These are phyloP conservation scores for Aurifilum marmelostoma DNA, from an alignment of 2,329 filamentous ascomycete genomes.

Conservation along the genomic window DNA sequence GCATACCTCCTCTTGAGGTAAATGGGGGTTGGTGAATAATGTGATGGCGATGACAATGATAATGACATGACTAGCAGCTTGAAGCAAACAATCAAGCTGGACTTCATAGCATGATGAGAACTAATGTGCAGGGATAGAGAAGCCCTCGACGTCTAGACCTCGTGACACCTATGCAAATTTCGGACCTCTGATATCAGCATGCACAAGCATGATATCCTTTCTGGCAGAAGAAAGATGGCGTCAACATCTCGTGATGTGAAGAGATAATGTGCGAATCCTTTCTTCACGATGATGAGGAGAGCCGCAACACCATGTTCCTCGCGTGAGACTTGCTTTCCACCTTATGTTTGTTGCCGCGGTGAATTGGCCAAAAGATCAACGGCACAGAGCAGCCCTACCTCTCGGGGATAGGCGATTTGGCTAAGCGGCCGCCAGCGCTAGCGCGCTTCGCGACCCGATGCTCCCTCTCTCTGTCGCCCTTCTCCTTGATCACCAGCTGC, in stretches of 20 bases:
- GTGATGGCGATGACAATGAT: slow-evolving; percentile 1
- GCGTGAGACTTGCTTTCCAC: slow-evolving; percentile 2
- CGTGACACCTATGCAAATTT: neutral
- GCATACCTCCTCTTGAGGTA: slow-evolving; percentile 4
- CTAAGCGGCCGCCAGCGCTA: slow-evolving; percentile 75
- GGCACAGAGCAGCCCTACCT: slow-evolving; percentile 49
- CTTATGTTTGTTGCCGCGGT: slow-evolving; percentile 21
- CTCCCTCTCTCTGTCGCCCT: slow-evolving; percentile 65
- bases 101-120: neutral
- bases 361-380: slow-evolving; percentile 29
- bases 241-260: neutral
- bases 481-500: slow-evolving; percentile 42
- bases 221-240: neutral
- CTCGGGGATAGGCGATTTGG: slow-evolving; percentile 66
- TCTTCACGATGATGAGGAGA: slow-evolving; percentile 24
- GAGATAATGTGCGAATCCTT: neutral
- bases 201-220: neutral
- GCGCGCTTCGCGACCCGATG: slow-evolving; percentile 75
- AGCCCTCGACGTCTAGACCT: neutral
- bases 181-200: neutral
- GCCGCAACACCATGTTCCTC: slow-evolving; percentile 27
- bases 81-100: neutral
- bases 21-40: neutral
- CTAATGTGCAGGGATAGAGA: neutral
- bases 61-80: slow-evolving; percentile 5